Percentiles rank a stretch among this genome's conserved stretches.
Conservation (phyloP, 441 rosid species). For the Adansonia grandidieri region DNA sequence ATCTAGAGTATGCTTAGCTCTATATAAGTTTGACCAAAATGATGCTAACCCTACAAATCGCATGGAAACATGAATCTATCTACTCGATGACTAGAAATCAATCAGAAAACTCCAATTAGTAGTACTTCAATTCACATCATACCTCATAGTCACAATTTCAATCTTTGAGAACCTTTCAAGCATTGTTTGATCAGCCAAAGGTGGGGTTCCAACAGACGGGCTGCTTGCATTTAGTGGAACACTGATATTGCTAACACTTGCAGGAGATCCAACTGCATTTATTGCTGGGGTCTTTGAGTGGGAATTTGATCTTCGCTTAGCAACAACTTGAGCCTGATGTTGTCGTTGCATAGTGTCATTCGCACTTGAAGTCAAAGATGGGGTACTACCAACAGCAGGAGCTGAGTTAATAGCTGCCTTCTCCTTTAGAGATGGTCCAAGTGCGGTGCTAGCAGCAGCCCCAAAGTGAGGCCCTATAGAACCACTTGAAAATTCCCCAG, state of each 20-base stretch:
- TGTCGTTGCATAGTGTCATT: slow-evolving; percentile 80
- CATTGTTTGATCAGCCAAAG: slow-evolving; percentile 65
- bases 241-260: slow-evolving; percentile 78
- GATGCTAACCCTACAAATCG: slow-evolving; percentile 16
- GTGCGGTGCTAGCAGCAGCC: slow-evolving; percentile 51
- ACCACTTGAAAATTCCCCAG: slow-evolving; percentile 95
- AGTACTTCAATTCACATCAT: slow-evolving; percentile 30
- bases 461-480: slow-evolving; percentile 86
- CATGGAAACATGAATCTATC: slow-evolving; percentile 5
- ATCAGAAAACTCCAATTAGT: slow-evolving; percentile 3
- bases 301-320: slow-evolving; percentile 80
- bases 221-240: slow-evolving; percentile 72
- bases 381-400: slow-evolving; percentile 66
- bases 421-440: slow-evolving; percentile 76
- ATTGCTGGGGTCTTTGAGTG: slow-evolving; percentile 69
- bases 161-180: slow-evolving; percentile 88
- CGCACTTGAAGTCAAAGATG: slow-evolving; percentile 77
- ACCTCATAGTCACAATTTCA: slow-evolving; percentile 75
- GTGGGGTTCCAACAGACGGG: slow-evolving; percentile 81
- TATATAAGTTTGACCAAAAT: slow-evolving; percentile 16
- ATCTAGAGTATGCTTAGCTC: slow-evolving; percentile 1
- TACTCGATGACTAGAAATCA: slow-evolving; percentile 7
- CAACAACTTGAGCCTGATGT: slow-evolving; percentile 65
- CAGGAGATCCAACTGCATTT: slow-evolving; percentile 91
- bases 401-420: slow-evolving; percentile 68